Evolutionary conservation across 441 rosid genomes (phyloP).

Genomic region (Eruca vesicaria): DNA sequence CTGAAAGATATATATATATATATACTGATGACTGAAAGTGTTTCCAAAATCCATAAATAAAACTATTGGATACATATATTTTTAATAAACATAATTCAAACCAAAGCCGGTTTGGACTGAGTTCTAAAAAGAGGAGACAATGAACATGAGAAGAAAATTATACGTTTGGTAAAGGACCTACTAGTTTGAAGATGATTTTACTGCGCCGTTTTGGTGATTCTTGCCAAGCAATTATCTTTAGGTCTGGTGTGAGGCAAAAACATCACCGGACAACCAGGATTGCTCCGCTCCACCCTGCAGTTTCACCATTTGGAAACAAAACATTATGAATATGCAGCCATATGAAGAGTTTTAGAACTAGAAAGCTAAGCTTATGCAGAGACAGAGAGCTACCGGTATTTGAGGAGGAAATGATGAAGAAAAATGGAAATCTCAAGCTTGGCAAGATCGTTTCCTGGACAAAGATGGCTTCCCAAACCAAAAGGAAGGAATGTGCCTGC

Average conservation of each 20-base stretch:
- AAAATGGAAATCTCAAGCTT: constrained; percentile 81
- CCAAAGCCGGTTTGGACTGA: constrained; percentile 6
- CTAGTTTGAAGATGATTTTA: constrained; percentile 17
- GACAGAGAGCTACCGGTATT: constrained; percentile 40
- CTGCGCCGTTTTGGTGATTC: constrained; percentile 28
- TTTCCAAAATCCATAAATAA: not conserved
- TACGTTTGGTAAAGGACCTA: not conserved
- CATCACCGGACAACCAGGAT: constrained; percentile 45
- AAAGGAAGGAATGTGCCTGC: constrained; percentile 80
- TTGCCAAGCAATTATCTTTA: constrained; percentile 38
- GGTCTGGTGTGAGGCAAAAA: constrained; percentile 37
- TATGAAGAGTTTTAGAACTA: not conserved
- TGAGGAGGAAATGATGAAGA: constrained; percentile 80
- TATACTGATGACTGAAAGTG: not conserved
- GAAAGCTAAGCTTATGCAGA: not conserved
- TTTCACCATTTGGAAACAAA: constrained; percentile 3
- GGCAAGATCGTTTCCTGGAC: constrained; percentile 92
- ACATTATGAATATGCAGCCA: not conserved
- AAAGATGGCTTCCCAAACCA: constrained; percentile 80
- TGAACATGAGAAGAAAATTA: constrained; percentile 8
- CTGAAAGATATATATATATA: too few relatives aligned
- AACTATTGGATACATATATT: not conserved
- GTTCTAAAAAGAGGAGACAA: not conserved
- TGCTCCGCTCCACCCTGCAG: constrained; percentile 52
- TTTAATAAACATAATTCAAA: constrained; percentile 7